A percentile compares a stretch with the other conserved stretches of the same genome.
Conservation (phyloP, 1,284 basidiomycete genomes). For the Boletellus sp. region DNA sequence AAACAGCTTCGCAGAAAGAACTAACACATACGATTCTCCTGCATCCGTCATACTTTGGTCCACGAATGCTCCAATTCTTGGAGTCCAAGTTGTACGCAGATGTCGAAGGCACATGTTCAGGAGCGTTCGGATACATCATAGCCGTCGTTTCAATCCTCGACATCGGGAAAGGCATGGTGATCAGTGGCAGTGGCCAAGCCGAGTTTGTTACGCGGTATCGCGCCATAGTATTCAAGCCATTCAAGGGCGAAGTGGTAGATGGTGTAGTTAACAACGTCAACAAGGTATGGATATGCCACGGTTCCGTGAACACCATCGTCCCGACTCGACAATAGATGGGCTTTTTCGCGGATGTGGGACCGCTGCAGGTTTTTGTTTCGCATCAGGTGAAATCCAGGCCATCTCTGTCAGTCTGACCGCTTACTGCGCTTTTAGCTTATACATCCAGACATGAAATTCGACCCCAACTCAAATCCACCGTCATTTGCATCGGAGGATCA, state of each 20-base stretch:
- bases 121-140: constrained; percentile 96
- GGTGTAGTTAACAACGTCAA: constrained; percentile 95
- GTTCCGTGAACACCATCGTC: neutral
- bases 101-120: constrained; percentile 96
- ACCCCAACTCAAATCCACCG: constrained; percentile 89
- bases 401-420: constrained; percentile 13
- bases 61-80: constrained; percentile 90
- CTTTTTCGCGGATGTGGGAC: constrained; percentile 96
- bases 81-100: constrained; percentile 92
- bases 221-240: constrained; percentile 95
- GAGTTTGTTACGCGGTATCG: constrained; percentile 90
- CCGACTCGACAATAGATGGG: constrained; percentile 70
- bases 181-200: constrained; percentile 90
- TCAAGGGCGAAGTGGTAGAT: constrained; percentile 98
- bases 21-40: constrained; percentile 93
- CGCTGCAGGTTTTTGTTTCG: constrained; percentile 88
- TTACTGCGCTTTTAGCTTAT: constrained; percentile 61
- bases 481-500: constrained; percentile 89
- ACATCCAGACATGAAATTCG: constrained; percentile 89
- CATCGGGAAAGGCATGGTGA: constrained; percentile 87
- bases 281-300: constrained; percentile 55
- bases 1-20: constrained; percentile 67
- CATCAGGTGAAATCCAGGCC: constrained; percentile 68
- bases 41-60: constrained; percentile 97
- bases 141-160: constrained; percentile 89